Conservation (phyloP, 2,329 filamentous ascomycete genomes). For the Clarireedia sp. region DNA sequence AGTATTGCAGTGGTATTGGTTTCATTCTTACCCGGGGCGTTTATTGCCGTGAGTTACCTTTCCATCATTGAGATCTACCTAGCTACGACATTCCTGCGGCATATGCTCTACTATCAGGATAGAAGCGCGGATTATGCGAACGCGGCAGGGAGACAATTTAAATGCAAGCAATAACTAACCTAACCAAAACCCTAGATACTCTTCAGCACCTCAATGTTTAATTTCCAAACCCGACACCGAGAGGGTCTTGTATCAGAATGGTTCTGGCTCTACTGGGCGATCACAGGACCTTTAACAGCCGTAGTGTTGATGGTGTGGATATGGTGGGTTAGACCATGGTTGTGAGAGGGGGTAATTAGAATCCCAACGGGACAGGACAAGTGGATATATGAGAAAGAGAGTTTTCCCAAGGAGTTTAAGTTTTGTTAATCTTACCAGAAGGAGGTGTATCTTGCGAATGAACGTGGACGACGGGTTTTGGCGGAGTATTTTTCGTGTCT, state of each 20-base stretch:
- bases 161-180: neutral
- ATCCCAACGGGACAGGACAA: too few relatives aligned
- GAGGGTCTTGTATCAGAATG: neutral
- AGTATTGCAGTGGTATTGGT: neutral
- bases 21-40: neutral
- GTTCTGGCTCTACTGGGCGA: constrained; percentile 6
- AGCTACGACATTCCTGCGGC: too few relatives aligned
- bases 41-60: neutral
- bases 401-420: too few relatives aligned
- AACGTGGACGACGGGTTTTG: too few relatives aligned
- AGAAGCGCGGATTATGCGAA: too few relatives aligned
- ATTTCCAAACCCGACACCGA: neutral
- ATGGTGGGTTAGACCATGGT: neutral
- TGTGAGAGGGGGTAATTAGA: neutral
- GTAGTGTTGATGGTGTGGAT: neutral
- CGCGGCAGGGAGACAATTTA: too few relatives aligned
- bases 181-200: neutral
- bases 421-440: too few relatives aligned
- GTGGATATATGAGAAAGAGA: too few relatives aligned
- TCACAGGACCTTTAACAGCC: neutral
- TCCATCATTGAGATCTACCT: too few relatives aligned
- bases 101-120: too few relatives aligned
- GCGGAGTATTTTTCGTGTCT: too few relatives aligned
- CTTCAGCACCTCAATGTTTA: constrained; percentile 1
- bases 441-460: too few relatives aligned